Conservation (phyloP, 139 green algal species). For the Coelastrella sp. region DNA sequence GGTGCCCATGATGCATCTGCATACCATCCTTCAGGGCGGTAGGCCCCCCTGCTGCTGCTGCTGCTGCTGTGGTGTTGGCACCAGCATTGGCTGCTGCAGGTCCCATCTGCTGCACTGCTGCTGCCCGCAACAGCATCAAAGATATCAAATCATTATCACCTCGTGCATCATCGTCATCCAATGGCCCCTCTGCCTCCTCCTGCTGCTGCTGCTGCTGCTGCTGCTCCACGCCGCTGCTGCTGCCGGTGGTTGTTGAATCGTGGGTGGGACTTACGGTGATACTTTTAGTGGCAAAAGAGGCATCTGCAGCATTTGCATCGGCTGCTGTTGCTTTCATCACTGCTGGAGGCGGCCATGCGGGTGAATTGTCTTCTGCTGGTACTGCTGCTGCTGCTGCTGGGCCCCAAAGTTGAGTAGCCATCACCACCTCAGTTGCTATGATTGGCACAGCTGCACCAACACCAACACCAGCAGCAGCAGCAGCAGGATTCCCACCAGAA, state of each 20-base stretch:
- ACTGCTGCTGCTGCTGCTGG: neutral
- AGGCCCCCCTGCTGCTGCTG: neutral
- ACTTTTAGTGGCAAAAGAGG: too few species aligned
- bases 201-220: neutral
- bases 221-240: neutral
- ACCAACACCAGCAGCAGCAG: neutral
- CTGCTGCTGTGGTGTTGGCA: neutral
- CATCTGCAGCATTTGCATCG: neutral
- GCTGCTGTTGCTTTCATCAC: neutral
- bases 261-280: neutral
- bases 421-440: neutral
- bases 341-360: neutral
- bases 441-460: neutral
- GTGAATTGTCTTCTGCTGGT: neutral
- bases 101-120: neutral
- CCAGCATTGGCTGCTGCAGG: neutral
- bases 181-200: neutral
- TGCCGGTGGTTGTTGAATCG: neutral
- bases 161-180: neutral
- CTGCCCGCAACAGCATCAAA: constrained; percentile 21
- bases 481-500: neutral
- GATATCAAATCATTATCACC: constrained; percentile 5
- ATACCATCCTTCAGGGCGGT: neutral
- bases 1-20: neutral
- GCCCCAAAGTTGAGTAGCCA: neutral